These are phyloP conservation scores for Tilletia caries DNA, from an alignment of 1,284 basidiomycete species.

Conservation along the genomic window DNA sequence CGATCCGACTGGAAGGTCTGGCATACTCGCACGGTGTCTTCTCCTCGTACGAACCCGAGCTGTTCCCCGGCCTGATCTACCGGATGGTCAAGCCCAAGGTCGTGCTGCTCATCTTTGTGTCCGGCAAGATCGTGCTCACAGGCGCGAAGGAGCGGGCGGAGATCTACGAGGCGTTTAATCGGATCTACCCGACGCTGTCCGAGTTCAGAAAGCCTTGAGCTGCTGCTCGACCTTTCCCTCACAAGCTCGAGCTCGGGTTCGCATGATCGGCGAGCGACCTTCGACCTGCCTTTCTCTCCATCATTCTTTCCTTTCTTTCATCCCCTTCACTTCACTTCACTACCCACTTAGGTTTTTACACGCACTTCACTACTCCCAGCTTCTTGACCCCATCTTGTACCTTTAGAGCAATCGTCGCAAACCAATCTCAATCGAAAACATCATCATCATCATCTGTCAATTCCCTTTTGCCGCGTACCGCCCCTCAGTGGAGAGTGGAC, in stretches of 20 bases:
- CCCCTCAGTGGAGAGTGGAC: no score
- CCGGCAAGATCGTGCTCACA: conserved; percentile 97
- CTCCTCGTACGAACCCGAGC: conserved; percentile 94
- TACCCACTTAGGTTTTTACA: not conserved
- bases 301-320: not conserved
- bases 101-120: conserved; percentile 96
- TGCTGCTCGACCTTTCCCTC: not conserved
- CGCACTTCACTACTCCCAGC: not conserved
- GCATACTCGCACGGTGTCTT: conserved; percentile 98
- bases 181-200: conserved; percentile 71
- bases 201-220: conserved; percentile 48
- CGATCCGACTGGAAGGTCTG: conserved; percentile 93
- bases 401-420: conserved; percentile 13
- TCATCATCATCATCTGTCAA: no score
- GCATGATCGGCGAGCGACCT: not conserved
- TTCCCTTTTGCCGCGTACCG: no score
- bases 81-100: conserved; percentile 99
- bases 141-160: conserved; percentile 81
- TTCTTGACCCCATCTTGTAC: not conserved
- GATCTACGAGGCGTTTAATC: conserved; percentile 99
- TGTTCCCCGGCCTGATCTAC: conserved; percentile 98
- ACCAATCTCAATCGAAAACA: not conserved
- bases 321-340: not conserved
- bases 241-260: not conserved
- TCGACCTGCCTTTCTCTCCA: not conserved